Conservation (phyloP, 495 filamentous ascomycete genomes). For the Aspergillus haitiensis region DNA sequence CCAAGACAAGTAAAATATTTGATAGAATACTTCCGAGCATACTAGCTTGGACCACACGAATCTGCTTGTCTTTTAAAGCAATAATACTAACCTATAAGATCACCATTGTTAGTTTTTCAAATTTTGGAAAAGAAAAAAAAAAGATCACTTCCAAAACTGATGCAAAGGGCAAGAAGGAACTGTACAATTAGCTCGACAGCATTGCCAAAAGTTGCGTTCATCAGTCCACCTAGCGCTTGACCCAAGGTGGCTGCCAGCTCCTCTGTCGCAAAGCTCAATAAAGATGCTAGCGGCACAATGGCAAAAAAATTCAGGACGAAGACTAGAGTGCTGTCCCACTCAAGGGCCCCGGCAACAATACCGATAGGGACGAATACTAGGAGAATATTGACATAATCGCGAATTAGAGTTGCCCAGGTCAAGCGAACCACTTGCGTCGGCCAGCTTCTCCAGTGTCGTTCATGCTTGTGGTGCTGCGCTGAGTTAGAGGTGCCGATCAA, state of each 20-base stretch:
- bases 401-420: conserved; percentile 55
- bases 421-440: conserved; percentile 52
- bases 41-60: conserved; percentile 93
- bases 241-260: conserved; percentile 82
- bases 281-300: conserved; percentile 88
- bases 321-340: conserved; percentile 72
- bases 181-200: conserved; percentile 96
- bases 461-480: conserved; percentile 40
- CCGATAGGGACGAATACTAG: conserved; percentile 89
- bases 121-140: not conserved
- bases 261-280: conserved; percentile 94
- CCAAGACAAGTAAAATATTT: conserved; percentile 91
- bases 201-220: conserved; percentile 98
- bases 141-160: not conserved
- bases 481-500: conserved; percentile 34
- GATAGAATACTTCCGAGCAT: conserved; percentile 98
- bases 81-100: conserved; percentile 81
- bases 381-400: conserved; percentile 81
- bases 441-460: conserved; percentile 53
- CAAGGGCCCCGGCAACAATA: conserved; percentile 70
- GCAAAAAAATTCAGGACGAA: conserved; percentile 94
- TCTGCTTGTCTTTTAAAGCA: conserved; percentile 79
- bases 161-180: conserved; percentile 10
- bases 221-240: conserved; percentile 84
- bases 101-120: conserved; percentile 15